Evolutionary conservation across 108 stramenopile genomes (phyloP), one percentile per base, ranked within the genome.

Genomic region (Nitzschia sp.): DNA sequence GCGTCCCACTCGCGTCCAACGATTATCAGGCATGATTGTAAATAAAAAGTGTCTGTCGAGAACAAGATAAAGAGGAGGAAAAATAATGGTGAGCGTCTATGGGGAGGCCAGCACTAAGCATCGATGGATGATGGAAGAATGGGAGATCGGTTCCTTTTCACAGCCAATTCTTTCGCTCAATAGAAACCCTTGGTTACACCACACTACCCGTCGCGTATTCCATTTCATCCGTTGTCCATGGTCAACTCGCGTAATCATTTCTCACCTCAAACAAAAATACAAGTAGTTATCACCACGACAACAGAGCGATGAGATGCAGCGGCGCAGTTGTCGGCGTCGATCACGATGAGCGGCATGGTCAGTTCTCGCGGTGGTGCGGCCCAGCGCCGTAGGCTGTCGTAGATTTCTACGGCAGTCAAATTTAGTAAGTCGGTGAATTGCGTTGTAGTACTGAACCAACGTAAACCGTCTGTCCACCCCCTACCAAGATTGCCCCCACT

Each of bases 1-100:
- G 68, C 97, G 95, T 79, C 96, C 86, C 27, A 70, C 71, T 77
- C 96, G 95, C 16, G 96, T 97, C 69, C 97, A 92, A 66, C 99
- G 92, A 63, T 74, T 78, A 81, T 99, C 96, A 68, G 84, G 45
- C 93, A 94, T 94, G 56, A 53, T 89, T 55, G 36, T 63, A 54
- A 53, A 48, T 8, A 45, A 32, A 21, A 25, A 29, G 50, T 41
- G 13, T 6, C 6, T 41, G 45, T 72, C 32, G 62, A 41, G 28
- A 52, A 66, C 32, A 47, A 69, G 31, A 54, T 13, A 15, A 58
- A 21, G 38, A 47, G 63, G 31, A 54, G 22, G n/a, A 58, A 21
- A 13, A 56, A 23, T 1, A 26, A 5, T 41, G 38, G 33, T 11
- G n/a, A n/a, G n/a, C n/a, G n/a, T n/a, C n/a, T 8, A 57, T 3